A percentile compares a stretch with the other conserved stretches of the same genome.
Conservation (phyloP, 2,329 filamentous ascomycete species). For the Lachnellula arida region DNA sequence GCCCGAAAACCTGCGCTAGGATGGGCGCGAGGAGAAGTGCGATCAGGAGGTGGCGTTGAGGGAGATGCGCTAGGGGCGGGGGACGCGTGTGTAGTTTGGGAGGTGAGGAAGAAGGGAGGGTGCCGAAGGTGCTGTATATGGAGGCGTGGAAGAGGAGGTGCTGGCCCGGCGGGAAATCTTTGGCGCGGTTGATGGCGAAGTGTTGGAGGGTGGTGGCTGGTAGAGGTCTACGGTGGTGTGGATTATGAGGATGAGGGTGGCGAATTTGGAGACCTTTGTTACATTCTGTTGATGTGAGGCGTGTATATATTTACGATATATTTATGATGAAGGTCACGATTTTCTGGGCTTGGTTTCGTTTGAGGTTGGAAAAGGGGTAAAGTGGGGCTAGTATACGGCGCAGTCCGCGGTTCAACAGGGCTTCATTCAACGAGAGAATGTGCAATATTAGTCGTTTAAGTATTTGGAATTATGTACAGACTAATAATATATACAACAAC, state of each 20-base stretch:
- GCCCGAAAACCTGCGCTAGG: neutral
- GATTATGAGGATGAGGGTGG: constrained; percentile 5
- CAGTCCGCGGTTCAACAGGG: neutral
- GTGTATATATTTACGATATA: neutral
- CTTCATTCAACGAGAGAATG: neutral
- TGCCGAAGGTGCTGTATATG: neutral
- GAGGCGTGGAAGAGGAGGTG: neutral
- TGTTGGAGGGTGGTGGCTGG: neutral
- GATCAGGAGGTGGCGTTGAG: constrained; percentile 1
- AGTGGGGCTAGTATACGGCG: neutral
- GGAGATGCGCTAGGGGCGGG: neutral
- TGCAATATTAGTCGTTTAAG: neutral
- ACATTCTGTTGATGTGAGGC: neutral
- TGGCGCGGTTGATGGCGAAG: neutral
- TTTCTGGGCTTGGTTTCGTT: neutral
- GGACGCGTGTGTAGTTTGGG: neutral
- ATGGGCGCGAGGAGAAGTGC: neutral
- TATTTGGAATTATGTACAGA: neutral
- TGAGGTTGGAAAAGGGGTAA: neutral
- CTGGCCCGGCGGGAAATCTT: neutral
- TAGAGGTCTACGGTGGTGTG: neutral
- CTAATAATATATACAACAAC: too few relatives aligned
- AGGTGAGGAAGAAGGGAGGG: neutral
- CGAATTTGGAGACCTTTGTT: constrained; percentile 2
- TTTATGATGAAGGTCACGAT: neutral